Evolutionary conservation across 306 rosid species (phyloP).

Genomic region (Cyamopsis tetragonoloba): DNA sequence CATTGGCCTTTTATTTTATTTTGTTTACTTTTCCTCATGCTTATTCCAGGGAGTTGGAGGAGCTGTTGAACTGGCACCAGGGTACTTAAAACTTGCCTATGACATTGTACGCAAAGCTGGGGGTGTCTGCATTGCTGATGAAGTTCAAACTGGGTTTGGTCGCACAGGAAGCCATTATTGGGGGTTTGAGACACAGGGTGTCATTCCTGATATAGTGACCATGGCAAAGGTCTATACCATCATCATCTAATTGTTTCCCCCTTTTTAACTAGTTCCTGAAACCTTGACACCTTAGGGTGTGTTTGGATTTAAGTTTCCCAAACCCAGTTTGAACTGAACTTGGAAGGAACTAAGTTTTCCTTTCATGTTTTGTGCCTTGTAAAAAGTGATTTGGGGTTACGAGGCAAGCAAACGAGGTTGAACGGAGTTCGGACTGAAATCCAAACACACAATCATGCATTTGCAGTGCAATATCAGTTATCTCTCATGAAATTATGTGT

Average conservation of each 20-base stretch:
- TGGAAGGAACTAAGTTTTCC: too few relatives aligned
- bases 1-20: neutral
- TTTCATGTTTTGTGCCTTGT: too few relatives aligned
- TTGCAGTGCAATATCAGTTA: conserved; percentile 13
- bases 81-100: conserved; percentile 78
- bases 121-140: conserved; percentile 96
- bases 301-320: too few relatives aligned
- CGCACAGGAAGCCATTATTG: conserved; percentile 92
- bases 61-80: conserved; percentile 80
- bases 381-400: too few relatives aligned
- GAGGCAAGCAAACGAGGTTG: too few relatives aligned
- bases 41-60: conserved; percentile 84
- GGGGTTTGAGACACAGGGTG: conserved; percentile 93
- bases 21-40: conserved; percentile 10
- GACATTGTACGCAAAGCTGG: conserved; percentile 83
- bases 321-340: too few relatives aligned
- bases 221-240: conserved; percentile 80
- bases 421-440: too few relatives aligned
- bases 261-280: neutral
- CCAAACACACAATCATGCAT: conserved; percentile 14
- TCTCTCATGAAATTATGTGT: neutral
- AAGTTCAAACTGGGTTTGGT: conserved; percentile 97
- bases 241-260: neutral
- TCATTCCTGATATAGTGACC: conserved; percentile 89
- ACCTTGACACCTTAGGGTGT: neutral